A percentile compares a stretch with the other conserved stretches of the same genome.
phyloP scores from a whole-genome alignment of 768 basidiomycete species.

The Suillus subaureus region DNA sequence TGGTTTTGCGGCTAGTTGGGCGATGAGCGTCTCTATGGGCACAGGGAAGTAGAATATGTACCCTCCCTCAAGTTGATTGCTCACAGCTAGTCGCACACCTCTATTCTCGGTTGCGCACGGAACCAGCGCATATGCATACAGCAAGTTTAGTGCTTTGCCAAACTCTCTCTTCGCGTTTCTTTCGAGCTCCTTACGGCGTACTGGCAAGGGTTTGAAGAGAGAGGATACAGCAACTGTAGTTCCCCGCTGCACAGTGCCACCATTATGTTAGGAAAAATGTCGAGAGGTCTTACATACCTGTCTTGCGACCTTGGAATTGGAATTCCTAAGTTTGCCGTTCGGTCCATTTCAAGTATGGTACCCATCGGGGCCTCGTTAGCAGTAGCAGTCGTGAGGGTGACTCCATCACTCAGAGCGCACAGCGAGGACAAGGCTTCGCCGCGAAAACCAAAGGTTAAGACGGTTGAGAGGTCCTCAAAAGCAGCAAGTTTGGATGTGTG shows the following conservation, averaged over 20 bases:
- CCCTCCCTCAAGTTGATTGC: conserved; percentile 72
- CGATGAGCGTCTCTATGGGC: conserved; percentile 3
- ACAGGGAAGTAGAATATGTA: conserved; percentile 36
- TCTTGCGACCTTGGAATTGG: conserved; percentile 64
- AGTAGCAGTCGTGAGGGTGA: conserved; percentile 77
- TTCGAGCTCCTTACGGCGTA: conserved; percentile 89
- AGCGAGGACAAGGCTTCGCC: conserved; percentile 96
- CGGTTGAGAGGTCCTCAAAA: conserved; percentile 69
- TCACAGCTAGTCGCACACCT: conserved; percentile 75
- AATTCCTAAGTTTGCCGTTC: conserved; percentile 60
- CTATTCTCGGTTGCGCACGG: conserved; percentile 61
- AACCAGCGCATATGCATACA: conserved; percentile 89
- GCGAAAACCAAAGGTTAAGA: conserved; percentile 90
- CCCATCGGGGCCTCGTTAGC: conserved; percentile 75
- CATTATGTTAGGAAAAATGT: background rate
- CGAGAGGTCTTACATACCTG: conserved; percentile 53
- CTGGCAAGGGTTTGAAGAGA: conserved; percentile 83
- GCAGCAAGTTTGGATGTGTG: conserved; percentile 89
- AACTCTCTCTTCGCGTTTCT: conserved; percentile 89
- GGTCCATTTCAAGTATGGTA: conserved; percentile 71
- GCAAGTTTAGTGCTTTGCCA: conserved; percentile 75
- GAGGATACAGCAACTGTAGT: conserved; percentile 77
- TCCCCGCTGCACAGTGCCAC: conserved; percentile 64
- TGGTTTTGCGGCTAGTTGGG: conserved; percentile 54
- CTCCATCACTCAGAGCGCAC: conserved; percentile 75